phyloP scores from a whole-genome alignment of 805 yeast genomes.

The Metschnikowia lunata region DNA sequence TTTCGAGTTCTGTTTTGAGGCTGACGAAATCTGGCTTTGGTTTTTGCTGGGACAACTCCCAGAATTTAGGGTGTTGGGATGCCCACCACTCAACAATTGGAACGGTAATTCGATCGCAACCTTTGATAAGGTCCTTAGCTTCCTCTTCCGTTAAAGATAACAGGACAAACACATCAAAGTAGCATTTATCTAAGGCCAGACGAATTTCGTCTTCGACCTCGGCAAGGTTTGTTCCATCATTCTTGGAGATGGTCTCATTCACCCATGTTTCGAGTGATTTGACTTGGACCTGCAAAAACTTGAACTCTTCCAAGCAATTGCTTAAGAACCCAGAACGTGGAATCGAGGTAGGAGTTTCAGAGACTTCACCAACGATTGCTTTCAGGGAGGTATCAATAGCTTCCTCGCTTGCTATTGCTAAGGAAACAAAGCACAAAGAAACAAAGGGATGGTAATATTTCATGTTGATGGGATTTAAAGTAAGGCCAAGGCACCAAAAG shows the following conservation, averaged over 20 bases:
- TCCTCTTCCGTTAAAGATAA: slow-evolving; percentile 1
- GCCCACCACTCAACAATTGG: too few relatives aligned
- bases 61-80: too few relatives aligned
- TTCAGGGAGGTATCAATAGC: neutral
- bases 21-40: neutral
- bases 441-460: neutral
- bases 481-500: too few relatives aligned
- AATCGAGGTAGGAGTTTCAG: neutral
- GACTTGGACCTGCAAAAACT: neutral
- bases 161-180: slow-evolving; percentile 5
- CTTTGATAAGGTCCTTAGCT: too few relatives aligned
- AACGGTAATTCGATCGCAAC: too few relatives aligned
- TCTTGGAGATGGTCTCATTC: neutral
- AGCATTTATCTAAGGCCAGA: neutral
- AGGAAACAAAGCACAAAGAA: neutral
- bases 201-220: too few relatives aligned
- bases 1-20: neutral
- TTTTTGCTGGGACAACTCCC: too few relatives aligned
- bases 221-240: too few relatives aligned
- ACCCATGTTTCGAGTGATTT: neutral
- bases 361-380: neutral
- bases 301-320: neutral
- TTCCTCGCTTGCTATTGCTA: neutral
- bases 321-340: neutral
- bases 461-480: neutral